These are phyloP conservation scores for Herpetomonas tarakana DNA, from an alignment of 208 protist species.

Conservation along the genomic window DNA sequence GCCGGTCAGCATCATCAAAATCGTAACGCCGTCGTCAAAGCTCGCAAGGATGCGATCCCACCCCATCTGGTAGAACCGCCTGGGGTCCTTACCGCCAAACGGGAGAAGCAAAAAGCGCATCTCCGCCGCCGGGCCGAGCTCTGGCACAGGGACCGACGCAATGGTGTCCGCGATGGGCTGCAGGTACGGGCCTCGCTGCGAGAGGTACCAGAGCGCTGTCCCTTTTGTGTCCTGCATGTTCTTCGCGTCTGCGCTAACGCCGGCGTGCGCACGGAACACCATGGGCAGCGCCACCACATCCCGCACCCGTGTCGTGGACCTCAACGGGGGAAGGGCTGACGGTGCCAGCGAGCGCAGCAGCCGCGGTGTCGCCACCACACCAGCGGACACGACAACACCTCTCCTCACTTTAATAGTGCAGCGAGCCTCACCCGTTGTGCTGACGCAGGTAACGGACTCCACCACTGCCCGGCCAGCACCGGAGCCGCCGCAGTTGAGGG, in stretches of 20 bases:
- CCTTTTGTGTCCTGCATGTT: constrained; percentile 31
- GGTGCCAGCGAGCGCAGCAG: constrained; percentile 25
- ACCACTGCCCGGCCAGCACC: neutral
- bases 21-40: constrained; percentile 49
- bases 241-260: constrained; percentile 42
- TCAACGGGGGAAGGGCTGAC: constrained; percentile 1
- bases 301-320: constrained; percentile 12
- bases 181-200: constrained; percentile 44
- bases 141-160: constrained; percentile 32
- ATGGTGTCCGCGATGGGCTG: constrained; percentile 52
- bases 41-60: constrained; percentile 63
- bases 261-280: constrained; percentile 30
- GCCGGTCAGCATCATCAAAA: constrained; percentile 58
- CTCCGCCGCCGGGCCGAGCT: constrained; percentile 33
- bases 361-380: constrained; percentile 40
- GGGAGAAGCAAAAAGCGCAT: constrained; percentile 57
- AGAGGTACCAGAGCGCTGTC: constrained; percentile 33
- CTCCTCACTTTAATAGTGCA: constrained; percentile 2
- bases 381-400: constrained; percentile 59
- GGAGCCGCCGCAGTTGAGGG: neutral
- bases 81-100: constrained; percentile 58
- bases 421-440: neutral
- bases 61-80: constrained; percentile 43
- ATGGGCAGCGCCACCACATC: constrained; percentile 65
- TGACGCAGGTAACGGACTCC: neutral